Percentiles rank a stretch among this genome's conserved stretches.
Conservation (phyloP, 768 basidiomycete species). For the Agrocybe praecox region DNA sequence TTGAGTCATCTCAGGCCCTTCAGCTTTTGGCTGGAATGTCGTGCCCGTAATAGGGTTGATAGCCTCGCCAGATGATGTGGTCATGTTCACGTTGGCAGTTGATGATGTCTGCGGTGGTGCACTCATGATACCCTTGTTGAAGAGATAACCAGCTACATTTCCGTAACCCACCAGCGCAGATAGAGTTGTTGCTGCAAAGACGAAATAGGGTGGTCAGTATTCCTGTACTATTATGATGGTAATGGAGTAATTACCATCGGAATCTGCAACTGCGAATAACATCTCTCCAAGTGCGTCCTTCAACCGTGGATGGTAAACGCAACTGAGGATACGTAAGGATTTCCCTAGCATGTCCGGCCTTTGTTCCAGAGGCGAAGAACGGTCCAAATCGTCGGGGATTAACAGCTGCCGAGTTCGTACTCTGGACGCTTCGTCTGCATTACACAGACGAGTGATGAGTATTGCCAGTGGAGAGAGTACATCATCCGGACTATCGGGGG, state of each 20-base stretch:
- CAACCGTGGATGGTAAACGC: conserved; percentile 71
- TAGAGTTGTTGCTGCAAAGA: conserved; percentile 58
- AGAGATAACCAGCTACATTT: conserved; percentile 93
- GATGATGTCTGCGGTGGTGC: conserved; percentile 36
- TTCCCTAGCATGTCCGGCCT: conserved; percentile 78
- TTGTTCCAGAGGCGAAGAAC: conserved; percentile 72
- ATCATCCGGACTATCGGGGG: conserved; percentile 70
- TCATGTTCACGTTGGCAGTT: conserved; percentile 34
- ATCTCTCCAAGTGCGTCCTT: conserved; percentile 86
- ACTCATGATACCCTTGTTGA: conserved; percentile 83
- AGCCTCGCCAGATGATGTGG: conserved; percentile 36
- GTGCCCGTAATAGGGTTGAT: conserved; percentile 93
- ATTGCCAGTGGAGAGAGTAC: conserved; percentile 74
- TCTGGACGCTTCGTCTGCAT: conserved; percentile 61
- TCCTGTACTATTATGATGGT: neutral
- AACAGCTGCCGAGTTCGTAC: conserved; percentile 65
- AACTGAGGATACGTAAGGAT: conserved; percentile 73
- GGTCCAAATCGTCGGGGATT: conserved; percentile 79
- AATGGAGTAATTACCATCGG: conserved; percentile 49
- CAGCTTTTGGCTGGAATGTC: conserved; percentile 41
- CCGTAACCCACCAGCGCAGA: conserved; percentile 90
- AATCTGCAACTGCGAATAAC: conserved; percentile 81
- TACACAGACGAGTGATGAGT: conserved; percentile 71
- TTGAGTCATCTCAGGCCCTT: conserved; percentile 73
- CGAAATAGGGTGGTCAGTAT: neutral